Evolutionary conservation across 2,329 filamentous ascomycete genomes (phyloP).

Genomic region (Nothophaeocryptopus gaeumannii): DNA sequence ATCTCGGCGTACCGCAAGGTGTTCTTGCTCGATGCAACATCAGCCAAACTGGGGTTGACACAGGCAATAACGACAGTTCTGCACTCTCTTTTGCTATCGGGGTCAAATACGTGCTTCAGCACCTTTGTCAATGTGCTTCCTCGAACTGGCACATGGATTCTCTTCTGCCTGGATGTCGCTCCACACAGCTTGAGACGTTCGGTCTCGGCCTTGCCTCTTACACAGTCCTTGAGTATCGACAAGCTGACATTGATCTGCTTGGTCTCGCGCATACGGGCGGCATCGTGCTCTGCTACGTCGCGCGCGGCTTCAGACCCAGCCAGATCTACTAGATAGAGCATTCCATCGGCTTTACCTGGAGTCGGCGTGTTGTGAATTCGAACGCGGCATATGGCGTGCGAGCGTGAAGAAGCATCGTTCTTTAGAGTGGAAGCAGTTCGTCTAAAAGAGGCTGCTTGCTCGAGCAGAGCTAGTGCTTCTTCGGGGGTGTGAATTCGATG

Average conservation of each 20-base stretch:
- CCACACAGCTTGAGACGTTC: background rate
- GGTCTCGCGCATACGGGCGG: constrained; percentile 12
- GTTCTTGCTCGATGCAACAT: constrained; percentile 8
- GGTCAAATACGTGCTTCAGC: constrained; percentile 16
- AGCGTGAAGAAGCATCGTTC: constrained; percentile 13
- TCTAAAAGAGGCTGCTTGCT: background rate
- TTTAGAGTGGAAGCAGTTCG: constrained; percentile 7
- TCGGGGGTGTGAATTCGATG: background rate
- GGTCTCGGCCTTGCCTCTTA: constrained; percentile 12
- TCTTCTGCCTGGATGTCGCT: background rate
- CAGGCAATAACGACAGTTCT: constrained; percentile 10
- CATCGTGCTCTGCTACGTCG: constrained; percentile 10
- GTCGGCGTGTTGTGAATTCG: background rate
- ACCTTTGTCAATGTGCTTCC: constrained; percentile 11
- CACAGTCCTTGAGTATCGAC: constrained; percentile 13
- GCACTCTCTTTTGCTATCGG: background rate
- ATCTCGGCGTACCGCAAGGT: constrained; percentile 11
- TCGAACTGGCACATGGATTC: constrained; percentile 4
- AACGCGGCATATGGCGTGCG: constrained; percentile 13
- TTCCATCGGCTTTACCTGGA: background rate
- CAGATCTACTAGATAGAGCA: constrained; percentile 15
- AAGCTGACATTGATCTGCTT: constrained; percentile 15
- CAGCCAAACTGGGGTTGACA: constrained; percentile 10
- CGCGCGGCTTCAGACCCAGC: constrained; percentile 16
- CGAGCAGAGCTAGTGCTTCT: constrained; percentile 5